Evolutionary conservation across 805 yeast genomes (phyloP).

Genomic region (Saturnispora gosingensis): DNA sequence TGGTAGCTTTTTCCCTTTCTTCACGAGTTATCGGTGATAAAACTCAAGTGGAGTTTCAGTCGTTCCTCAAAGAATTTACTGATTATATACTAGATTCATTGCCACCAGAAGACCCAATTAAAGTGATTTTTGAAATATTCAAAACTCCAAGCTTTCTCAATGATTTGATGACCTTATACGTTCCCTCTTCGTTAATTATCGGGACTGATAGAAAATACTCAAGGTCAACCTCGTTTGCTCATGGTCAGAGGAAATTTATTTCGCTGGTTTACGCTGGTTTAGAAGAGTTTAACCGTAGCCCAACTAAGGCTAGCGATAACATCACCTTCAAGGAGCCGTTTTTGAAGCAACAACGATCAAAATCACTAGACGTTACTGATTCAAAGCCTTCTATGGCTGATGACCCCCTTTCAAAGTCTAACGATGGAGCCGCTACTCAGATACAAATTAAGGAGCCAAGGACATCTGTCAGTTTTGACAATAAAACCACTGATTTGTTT

Average conservation of each 20-base stretch:
- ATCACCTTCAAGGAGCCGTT: slow-evolving; percentile 17
- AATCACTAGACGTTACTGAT: neutral
- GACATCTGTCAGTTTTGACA: neutral
- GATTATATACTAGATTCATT: slow-evolving; percentile 29
- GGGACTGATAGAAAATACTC: slow-evolving; percentile 23
- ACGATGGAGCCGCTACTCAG: neutral
- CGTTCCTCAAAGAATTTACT: slow-evolving; percentile 29
- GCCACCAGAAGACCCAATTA: slow-evolving; percentile 26
- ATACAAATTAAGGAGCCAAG: slow-evolving; percentile 6
- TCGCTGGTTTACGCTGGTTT: slow-evolving; percentile 22
- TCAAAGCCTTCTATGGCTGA: neutral
- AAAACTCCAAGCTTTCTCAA: slow-evolving; percentile 38
- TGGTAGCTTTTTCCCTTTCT: slow-evolving; percentile 32
- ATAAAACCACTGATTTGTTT: neutral
- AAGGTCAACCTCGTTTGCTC: slow-evolving; percentile 22
- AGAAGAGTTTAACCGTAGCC: slow-evolving; percentile 6
- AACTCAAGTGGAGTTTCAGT: slow-evolving; percentile 15
- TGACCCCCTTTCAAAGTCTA: neutral
- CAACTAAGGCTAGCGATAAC: neutral
- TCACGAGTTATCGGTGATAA: slow-evolving; percentile 11
- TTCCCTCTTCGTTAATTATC: slow-evolving; percentile 46
- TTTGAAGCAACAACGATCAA: neutral
- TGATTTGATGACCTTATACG: slow-evolving; percentile 48
- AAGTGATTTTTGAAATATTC: slow-evolving; percentile 50
- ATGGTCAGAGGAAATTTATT: slow-evolving; percentile 18